Evolutionary conservation across 73 alveolate species (phyloP).

Genomic region (Uronychia binucleata): DNA sequence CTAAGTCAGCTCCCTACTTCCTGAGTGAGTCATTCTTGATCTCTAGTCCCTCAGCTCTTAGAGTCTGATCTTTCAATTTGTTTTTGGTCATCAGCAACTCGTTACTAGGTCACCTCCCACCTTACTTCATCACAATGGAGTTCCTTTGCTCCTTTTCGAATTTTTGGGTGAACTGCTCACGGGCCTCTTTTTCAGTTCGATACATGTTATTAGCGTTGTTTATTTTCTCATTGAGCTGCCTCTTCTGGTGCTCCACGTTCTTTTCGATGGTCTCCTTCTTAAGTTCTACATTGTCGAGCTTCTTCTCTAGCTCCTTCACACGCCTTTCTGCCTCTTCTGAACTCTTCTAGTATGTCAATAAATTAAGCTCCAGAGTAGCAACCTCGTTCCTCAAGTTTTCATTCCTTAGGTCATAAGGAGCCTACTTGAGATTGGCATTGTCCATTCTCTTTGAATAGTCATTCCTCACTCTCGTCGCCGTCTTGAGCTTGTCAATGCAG

Average conservation of each 20-base stretch:
- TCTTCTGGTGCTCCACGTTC: conserved; percentile 47
- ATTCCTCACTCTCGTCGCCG: conserved; percentile 53
- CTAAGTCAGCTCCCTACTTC: conserved; percentile 3
- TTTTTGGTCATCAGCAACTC: not conserved
- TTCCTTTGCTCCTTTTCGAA: conserved; percentile 60
- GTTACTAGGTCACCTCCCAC: not conserved
- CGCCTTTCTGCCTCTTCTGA: conserved; percentile 3
- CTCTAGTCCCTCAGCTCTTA: not conserved
- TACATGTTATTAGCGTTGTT: conserved; percentile 41
- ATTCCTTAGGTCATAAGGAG: conserved; percentile 23
- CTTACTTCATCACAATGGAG: not conserved
- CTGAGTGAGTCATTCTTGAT: conserved; percentile 31
- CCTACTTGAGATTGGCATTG: conserved; percentile 16
- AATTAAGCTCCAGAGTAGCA: not conserved
- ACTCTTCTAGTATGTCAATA: not conserved
- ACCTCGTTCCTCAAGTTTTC: conserved; percentile 31
- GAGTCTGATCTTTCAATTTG: not conserved
- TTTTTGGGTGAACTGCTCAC: conserved; percentile 66
- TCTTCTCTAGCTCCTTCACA: conserved; percentile 8
- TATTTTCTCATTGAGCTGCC: conserved; percentile 56
- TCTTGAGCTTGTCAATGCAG: conserved; percentile 49
- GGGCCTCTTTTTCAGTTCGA: conserved; percentile 54
- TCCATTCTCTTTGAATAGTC: conserved; percentile 27
- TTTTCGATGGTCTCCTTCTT: conserved; percentile 41
- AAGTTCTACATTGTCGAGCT: conserved; percentile 10